Base-by-base conservation (phyloP, 306 rosid genomes). In the Canavalia gladiata region DNA sequence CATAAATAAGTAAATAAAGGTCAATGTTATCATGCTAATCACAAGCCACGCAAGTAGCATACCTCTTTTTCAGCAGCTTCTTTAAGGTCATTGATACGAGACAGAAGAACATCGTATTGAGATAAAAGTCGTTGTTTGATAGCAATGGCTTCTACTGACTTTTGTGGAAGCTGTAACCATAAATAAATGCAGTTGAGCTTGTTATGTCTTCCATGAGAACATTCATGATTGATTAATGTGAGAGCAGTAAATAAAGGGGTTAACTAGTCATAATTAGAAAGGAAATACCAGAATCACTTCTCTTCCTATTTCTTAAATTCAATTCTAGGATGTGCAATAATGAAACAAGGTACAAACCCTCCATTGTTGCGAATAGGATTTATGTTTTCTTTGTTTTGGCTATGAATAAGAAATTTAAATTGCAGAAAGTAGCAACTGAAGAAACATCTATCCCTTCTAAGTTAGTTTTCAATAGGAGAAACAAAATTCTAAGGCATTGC, bases 61-160 rank as follows among this genome's bases (percentile, higher is more conserved):
- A 91, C 99, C 96, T 91, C 99, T 86, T 90, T 95, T 67, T 95
- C 96, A 72, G 98, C 91, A 82, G 96, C 97, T 81, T 82, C 91
- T 85, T 86, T 95, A 29, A 95, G 92, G 86, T 86, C 92, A 87
- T 81, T 91, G 81, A 95, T 92, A 78, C 98, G 98, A 78, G 94
- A 86, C 81, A 90, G 97, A 63, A 95, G 93, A 84, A 89, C 70
- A 81, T 95, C 97, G 81, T 95, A 93, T 80, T 95, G 99, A 74
- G 99, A 89, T 86, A 95, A 80, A 86, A 95, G 97, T 51, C 83
- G 93, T 83, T 95, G 99, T 84, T 89, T 95, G 85, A 95, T 89
- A 2, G 92, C 92, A 87, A 81, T 84, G 68, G 84, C 83, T 64
- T 95, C 98, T 57, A 85, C 96, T 43, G 91, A 85, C 82, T 92